phyloP scores from a whole-genome alignment of 1,284 basidiomycete genomes.

The Malassezia dermatis region DNA sequence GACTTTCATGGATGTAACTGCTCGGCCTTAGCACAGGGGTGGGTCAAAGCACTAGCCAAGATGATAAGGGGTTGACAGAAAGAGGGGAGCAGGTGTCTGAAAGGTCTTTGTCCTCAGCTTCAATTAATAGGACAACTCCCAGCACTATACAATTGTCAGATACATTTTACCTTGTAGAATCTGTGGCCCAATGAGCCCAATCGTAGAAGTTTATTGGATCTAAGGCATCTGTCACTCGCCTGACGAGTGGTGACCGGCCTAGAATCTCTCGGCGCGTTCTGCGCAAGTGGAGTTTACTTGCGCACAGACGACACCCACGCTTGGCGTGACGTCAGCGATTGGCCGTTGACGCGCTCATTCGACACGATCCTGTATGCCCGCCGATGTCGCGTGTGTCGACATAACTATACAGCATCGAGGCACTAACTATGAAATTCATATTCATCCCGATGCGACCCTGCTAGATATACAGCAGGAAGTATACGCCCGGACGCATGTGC shows the following conservation, averaged over 20 bases:
- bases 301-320: background rate
- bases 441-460: background rate
- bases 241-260: background rate
- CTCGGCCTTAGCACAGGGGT: background rate
- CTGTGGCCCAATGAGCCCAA: background rate
- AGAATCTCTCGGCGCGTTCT: background rate
- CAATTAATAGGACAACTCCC: background rate
- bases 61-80: background rate
- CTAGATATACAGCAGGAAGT: constrained; percentile 1
- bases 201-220: background rate
- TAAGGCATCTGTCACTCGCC: background rate
- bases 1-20: background rate
- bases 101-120: background rate
- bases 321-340: background rate
- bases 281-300: background rate
- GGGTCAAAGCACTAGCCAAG: background rate
- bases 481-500: background rate
- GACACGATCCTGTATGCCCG: background rate
- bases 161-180: background rate
- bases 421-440: background rate
- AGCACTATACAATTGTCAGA: background rate
- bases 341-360: background rate
- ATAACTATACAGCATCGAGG: constrained; percentile 2
- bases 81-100: background rate
- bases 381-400: background rate